A percentile compares a stretch with the other conserved stretches of the same genome.
Conservation (phyloP, 176 grass and related monocot genomes). For the Avena atlantica region DNA sequence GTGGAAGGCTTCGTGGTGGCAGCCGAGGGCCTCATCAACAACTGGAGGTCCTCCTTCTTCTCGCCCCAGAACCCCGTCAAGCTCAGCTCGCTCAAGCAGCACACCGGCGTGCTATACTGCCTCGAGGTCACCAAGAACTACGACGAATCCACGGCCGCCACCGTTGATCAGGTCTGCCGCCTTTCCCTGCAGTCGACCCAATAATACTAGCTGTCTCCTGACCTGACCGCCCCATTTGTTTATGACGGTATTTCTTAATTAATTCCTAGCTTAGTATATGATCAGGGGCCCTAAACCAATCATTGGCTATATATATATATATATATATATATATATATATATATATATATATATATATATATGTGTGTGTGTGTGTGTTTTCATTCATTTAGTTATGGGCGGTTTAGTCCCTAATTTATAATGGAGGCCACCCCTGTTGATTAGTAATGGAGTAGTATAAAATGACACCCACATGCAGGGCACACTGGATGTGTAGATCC, state of each 20-base stretch:
- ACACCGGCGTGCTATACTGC: slow-evolving; percentile 81
- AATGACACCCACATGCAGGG: slow-evolving; percentile 50
- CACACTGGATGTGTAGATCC: slow-evolving; percentile 43
- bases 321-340: no score
- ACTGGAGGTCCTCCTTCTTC: slow-evolving; percentile 99
- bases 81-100: slow-evolving; percentile 70
- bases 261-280: not conserved
- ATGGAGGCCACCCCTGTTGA: not conserved
- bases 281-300: slow-evolving; percentile 43
- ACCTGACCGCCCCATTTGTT: slow-evolving; percentile 29
- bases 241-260: slow-evolving; percentile 22
- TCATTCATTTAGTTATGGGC: slow-evolving; percentile 26
- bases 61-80: slow-evolving; percentile 92
- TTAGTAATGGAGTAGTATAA: not conserved
- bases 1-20: slow-evolving; percentile 92
- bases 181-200: slow-evolving; percentile 26
- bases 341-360: no score
- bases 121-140: slow-evolving; percentile 95
- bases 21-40: slow-evolving; percentile 96
- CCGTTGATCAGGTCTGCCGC: slow-evolving; percentile 65
- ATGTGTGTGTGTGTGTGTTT: slow-evolving; percentile 1
- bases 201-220: not conserved
- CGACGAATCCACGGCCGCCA: slow-evolving; percentile 58
- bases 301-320: slow-evolving; percentile 33
- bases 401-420: slow-evolving; percentile 19